These are phyloP conservation scores for Melampsora americana DNA, from an alignment of 1,284 basidiomycete genomes.

Conservation along the genomic window DNA sequence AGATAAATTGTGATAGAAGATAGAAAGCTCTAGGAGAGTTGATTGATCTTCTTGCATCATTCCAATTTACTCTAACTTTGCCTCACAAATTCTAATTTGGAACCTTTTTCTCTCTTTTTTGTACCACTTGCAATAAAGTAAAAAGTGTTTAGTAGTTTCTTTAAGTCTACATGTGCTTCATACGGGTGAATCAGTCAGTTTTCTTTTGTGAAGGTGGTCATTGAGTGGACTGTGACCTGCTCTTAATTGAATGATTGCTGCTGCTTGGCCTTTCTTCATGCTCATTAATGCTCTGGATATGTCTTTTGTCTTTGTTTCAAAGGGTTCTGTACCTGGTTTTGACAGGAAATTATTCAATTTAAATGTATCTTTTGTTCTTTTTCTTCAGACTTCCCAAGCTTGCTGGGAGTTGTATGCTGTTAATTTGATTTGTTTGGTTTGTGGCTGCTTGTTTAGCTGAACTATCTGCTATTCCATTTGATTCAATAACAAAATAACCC, in stretches of 20 bases:
- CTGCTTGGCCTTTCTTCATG: no score
- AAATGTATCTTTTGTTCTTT: no score
- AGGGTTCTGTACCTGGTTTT: no score
- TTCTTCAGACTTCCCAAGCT: no score
- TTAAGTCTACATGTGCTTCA: not conserved
- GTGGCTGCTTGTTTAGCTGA: constrained; percentile 2
- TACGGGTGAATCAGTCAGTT: not conserved
- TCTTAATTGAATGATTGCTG: not conserved
- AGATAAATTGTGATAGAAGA: not conserved
- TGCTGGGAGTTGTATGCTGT: no score
- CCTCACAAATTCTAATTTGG: not conserved
- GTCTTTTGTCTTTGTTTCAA: no score
- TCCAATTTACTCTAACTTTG: not conserved
- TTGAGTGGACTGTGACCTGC: not conserved
- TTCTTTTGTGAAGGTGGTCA: not conserved
- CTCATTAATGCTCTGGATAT: no score
- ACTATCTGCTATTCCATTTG: constrained; percentile 17
- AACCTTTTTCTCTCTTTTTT: not conserved
- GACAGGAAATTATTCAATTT: no score
- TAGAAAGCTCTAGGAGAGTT: not conserved
- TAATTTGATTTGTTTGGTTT: no score
- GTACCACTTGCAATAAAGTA: not conserved
- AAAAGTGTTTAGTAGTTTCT: not conserved
- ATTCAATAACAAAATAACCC: not conserved
- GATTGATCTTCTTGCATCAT: not conserved